phyloP scores from a whole-genome alignment of 257 asterid species.

The Fraxinus excelsior region DNA sequence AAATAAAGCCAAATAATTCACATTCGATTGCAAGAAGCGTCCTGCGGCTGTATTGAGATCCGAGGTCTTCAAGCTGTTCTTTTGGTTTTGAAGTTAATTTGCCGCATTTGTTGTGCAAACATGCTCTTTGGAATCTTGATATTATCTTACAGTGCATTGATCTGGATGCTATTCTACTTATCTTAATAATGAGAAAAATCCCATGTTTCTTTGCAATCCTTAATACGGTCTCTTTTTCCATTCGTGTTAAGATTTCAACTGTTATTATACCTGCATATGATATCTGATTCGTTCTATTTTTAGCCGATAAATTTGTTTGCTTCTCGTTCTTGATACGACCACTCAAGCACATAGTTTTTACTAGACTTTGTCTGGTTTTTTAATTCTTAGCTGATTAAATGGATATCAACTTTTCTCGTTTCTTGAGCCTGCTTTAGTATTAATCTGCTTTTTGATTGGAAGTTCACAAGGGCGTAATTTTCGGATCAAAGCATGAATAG shows the following conservation, averaged over 20 bases:
- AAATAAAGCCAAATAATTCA: slow-evolving; percentile 57
- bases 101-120: slow-evolving; percentile 46
- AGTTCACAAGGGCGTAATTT: slow-evolving; percentile 9
- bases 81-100: slow-evolving; percentile 25
- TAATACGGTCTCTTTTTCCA: not conserved
- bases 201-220: slow-evolving; percentile 11
- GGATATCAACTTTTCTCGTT: slow-evolving; percentile 1
- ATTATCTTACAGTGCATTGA: slow-evolving; percentile 26
- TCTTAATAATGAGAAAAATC: slow-evolving; percentile 44
- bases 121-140: slow-evolving; percentile 32
- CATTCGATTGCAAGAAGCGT: slow-evolving; percentile 70
- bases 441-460: slow-evolving; percentile 22
- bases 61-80: slow-evolving; percentile 41
- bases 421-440: not conserved
- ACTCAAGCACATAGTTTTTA: not conserved
- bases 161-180: slow-evolving; percentile 36
- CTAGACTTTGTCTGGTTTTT: not conserved
- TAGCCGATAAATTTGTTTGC: too few relatives aligned
- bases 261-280: not conserved
- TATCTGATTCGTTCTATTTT: not conserved
- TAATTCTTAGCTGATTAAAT: not conserved
- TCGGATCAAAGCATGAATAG: slow-evolving; percentile 1
- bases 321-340: not conserved
- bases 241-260: not conserved
- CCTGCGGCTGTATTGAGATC: slow-evolving; percentile 60